Evolutionary conservation across 805 yeast species (phyloP), one percentile per base, ranked within the genome.

Genomic region (Yarrowia porcina): DNA sequence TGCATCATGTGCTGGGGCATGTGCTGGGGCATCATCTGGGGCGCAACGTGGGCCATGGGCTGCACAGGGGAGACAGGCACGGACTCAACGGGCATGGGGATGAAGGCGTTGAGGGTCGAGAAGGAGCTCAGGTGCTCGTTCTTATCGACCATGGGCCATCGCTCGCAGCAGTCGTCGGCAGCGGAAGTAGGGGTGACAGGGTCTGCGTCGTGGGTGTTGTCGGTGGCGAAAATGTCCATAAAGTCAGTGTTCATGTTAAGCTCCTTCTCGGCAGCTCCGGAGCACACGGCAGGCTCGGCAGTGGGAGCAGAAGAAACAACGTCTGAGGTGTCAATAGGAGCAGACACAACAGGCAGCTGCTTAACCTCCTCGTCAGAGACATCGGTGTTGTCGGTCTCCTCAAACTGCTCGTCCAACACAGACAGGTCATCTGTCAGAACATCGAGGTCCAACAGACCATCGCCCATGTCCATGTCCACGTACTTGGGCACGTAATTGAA

Each of bases 401-500:
- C 33, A n/a, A 9, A n/a, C 33, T 25, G 33, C 25, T 52, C 44
- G 13, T 52, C 59, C 25, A 45, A 23, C 27, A 45, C 52, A 12
- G 52, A 45, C 18, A 49, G 9, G 30, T 49, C 56, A 21, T 49
- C 39, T 12, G 56, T 33, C 44, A 52, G 33, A 18, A 30, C 42
- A n/a, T 36, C 44, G 44, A 52, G 17, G 44, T 36, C 59, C 57
- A 50, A 42, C 30, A 39, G 44, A 10, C 21, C 27, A 27, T 39
- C 44, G 44, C 44, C 44, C 30, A 52, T 21, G 44, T 52, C 59
- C 59, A 35, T 12, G 33, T 52, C 59, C 23, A 28, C 50, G 44
- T 52, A 52, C 59, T 52, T 52, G 59, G 59, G 59, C 25, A 52
- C 59, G 44, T 35, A 52, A 36, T 36, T 52, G 59, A 52, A 52